These are phyloP conservation scores for Geoglossum cookeanum DNA, from an alignment of 2,329 filamentous ascomycete species.

Conservation along the genomic window DNA sequence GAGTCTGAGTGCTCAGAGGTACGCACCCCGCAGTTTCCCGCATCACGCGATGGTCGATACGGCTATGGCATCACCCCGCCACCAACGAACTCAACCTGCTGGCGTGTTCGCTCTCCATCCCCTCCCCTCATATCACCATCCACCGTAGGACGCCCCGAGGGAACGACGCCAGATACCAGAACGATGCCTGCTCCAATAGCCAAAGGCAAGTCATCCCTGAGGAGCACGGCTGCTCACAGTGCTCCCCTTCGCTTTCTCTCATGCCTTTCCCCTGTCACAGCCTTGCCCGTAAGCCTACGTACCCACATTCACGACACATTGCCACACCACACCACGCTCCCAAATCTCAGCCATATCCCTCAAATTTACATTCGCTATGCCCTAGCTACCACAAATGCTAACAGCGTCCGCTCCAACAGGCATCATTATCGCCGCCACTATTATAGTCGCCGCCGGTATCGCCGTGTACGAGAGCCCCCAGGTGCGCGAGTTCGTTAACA, in stretches of 20 bases:
- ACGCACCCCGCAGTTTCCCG: too few species aligned
- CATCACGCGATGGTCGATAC: too few species aligned
- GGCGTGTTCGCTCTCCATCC: background rate
- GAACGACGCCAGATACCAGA: background rate
- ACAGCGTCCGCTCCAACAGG: slow-evolving; percentile 23
- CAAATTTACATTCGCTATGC: background rate
- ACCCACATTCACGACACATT: background rate
- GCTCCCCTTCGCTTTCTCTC: background rate
- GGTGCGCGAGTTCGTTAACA: slow-evolving; percentile 41
- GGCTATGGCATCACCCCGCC: too few species aligned
- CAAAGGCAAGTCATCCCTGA: background rate
- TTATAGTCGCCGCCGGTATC: slow-evolving; percentile 41
- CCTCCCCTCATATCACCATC: background rate
- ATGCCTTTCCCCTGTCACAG: background rate
- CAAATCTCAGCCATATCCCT: background rate
- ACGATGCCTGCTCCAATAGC: slow-evolving; percentile 1
- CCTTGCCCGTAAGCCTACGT: background rate
- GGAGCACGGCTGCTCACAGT: background rate
- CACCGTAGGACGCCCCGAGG: background rate
- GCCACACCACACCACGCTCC: background rate
- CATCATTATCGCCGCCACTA: slow-evolving; percentile 40
- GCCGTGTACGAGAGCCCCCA: slow-evolving; percentile 45
- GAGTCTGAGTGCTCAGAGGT: too few species aligned
- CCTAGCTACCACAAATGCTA: background rate
- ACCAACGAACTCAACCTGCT: too few species aligned